Percentiles rank a stretch among this genome's conserved stretches.
Conservation (phyloP, 1,284 basidiomycete genomes). For the Farysia itapuensis region DNA sequence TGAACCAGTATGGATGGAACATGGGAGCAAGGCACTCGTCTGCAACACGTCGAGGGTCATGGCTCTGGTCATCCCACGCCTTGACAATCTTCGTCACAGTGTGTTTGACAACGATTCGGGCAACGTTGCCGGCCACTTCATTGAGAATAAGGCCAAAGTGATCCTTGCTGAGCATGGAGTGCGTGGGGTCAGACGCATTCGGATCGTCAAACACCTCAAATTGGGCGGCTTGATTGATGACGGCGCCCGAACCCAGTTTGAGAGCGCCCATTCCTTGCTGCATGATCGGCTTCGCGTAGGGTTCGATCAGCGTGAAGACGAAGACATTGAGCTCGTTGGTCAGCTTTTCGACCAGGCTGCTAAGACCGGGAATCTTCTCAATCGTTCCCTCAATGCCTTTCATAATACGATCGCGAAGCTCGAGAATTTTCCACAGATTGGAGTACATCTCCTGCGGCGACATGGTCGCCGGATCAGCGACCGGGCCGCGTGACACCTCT, state of each 20-base stretch:
- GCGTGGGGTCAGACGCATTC: constrained; percentile 59
- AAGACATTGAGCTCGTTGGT: constrained; percentile 65
- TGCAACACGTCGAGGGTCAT: constrained; percentile 31
- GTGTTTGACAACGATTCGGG: constrained; percentile 65
- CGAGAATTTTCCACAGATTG: constrained; percentile 77
- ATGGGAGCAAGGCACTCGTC: constrained; percentile 51
- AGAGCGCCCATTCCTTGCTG: constrained; percentile 55
- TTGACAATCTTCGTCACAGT: constrained; percentile 71
- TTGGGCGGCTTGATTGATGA: constrained; percentile 55
- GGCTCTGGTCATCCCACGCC: constrained; percentile 69
- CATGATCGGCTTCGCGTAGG: constrained; percentile 58
- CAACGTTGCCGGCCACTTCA: constrained; percentile 60
- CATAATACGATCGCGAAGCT: constrained; percentile 75
- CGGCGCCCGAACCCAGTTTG: constrained; percentile 51
- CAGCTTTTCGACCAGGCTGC: constrained; percentile 75
- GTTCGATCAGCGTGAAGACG: constrained; percentile 59
- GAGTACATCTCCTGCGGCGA: constrained; percentile 82
- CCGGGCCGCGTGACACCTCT: constrained; percentile 42
- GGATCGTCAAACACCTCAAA: constrained; percentile 62
- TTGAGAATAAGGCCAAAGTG: constrained; percentile 60
- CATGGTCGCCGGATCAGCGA: constrained; percentile 69
- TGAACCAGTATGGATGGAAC: constrained; percentile 55
- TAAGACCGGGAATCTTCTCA: constrained; percentile 66
- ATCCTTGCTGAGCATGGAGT: constrained; percentile 57
- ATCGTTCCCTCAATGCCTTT: constrained; percentile 86